Evolutionary conservation across 805 yeast genomes (phyloP).

Genomic region (Pichia ethanolica): DNA sequence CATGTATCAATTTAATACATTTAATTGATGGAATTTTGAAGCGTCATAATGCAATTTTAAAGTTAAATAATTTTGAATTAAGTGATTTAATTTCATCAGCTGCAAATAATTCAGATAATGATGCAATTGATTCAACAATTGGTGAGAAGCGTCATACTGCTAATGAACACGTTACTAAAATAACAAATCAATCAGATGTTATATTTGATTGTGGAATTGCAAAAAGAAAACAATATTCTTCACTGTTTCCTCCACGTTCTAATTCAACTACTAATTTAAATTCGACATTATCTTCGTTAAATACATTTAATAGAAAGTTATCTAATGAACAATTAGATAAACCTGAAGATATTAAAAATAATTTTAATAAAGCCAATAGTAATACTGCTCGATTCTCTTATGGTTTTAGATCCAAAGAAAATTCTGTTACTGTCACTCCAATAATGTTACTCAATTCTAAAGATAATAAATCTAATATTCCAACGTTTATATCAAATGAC

Average conservation of each 20-base stretch:
- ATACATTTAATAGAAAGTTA: too few species aligned
- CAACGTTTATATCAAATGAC: neutral
- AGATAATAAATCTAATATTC: neutral
- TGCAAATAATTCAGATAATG: neutral
- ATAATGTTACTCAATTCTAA: neutral
- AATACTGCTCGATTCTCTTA: neutral
- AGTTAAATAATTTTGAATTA: slow-evolving; percentile 2
- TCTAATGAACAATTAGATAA: too few species aligned
- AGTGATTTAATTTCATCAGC: slow-evolving; percentile 1
- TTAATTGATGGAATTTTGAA: slow-evolving; percentile 36
- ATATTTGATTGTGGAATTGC: slow-evolving; percentile 3
- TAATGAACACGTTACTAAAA: too few species aligned
- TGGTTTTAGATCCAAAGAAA: neutral
- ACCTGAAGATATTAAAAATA: neutral
- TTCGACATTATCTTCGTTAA: too few species aligned
- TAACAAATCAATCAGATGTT: neutral
- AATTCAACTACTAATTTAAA: neutral
- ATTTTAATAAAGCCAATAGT: too few species aligned
- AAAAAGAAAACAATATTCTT: slow-evolving; percentile 8
- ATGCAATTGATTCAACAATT: neutral
- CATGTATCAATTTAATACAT: slow-evolving; percentile 38
- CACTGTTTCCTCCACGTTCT: slow-evolving; percentile 3
- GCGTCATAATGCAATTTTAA: slow-evolving; percentile 15
- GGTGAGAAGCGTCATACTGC: neutral
- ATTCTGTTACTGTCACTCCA: neutral